Evolutionary conservation across 495 filamentous ascomycete genomes (phyloP).

Genomic region (Paragyromitra xinjiangensis): DNA sequence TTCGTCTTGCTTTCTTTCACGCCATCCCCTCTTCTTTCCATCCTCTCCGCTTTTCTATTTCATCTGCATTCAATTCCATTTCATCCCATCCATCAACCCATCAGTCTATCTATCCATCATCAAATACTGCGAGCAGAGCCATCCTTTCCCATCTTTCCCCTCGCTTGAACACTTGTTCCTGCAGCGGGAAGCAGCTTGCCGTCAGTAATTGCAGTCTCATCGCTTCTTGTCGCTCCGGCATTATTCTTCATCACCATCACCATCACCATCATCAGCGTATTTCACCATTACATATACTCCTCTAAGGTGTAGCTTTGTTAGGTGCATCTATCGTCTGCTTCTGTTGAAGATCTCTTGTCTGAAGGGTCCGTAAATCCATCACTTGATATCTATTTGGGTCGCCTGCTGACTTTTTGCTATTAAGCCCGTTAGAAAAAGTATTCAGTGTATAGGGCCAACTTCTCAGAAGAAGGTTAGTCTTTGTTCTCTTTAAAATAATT

Average conservation of each 20-base stretch:
- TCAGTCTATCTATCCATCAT: conserved; percentile 25
- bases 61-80: conserved; percentile 34
- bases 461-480: conserved; percentile 27
- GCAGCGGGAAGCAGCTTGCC: conserved; percentile 44
- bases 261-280: not conserved
- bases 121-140: conserved; percentile 37
- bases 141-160: conserved; percentile 41
- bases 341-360: conserved; percentile 3
- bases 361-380: conserved; percentile 15
- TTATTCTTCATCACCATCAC: conserved; percentile 17
- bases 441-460: not conserved
- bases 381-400: conserved; percentile 19
- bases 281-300: conserved; percentile 2
- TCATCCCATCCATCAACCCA: conserved; percentile 37
- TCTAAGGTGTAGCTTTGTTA: conserved; percentile 15
- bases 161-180: conserved; percentile 51
- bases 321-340: conserved; percentile 7
- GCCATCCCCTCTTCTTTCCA: conserved; percentile 26
- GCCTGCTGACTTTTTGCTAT: conserved; percentile 11
- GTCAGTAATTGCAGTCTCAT: conserved; percentile 36
- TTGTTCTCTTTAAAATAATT: conserved; percentile 9
- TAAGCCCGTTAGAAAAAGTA: conserved; percentile 6
- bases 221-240: conserved; percentile 38
- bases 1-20: conserved; percentile 36
- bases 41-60: not conserved